Base-by-base conservation (phyloP, 2,329 filamentous ascomycete genomes). In the Capronia americana region DNA sequence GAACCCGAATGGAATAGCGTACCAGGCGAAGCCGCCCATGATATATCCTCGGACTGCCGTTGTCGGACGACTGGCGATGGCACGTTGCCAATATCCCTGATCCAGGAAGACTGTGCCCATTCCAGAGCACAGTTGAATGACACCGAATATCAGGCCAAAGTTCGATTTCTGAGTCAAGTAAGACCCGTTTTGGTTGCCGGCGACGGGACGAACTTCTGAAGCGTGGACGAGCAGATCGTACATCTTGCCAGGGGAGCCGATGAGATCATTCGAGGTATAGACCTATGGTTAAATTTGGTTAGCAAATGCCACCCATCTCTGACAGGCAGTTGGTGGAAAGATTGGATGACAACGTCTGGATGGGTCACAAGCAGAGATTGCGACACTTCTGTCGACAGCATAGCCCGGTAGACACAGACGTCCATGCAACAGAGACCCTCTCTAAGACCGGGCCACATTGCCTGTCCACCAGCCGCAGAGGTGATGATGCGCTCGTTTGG, bases 141-240 rank as follows among this genome's bases (percentile, higher is more conserved):
- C 88, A 78, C 95, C 96, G 83, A 96, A 96, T 61, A 94, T 91
- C 53, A 87, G 90, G 4, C 92, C 93, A 71, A 93, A 88, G 64
- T 86, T 86, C 1, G 90, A 92, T 65, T 86, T 83, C 92, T 96
- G 95, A 0, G 92, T 96, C n/a, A 97, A 80, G 72, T 96, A 96
- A 73, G 89, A 92, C 14, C 92, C 92, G 5, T 87, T 85, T 0
- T 87, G 84, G 76, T 96, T 96, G 7, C 93, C 92, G 0, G 86
- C 85, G 1, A 96, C 90, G 0, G 93, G 92, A 70, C 94, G 90
- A 3, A 79, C 77, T 2, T 83, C 77, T 0, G 90, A 85, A 0
- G 92, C 92, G 55, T 88, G 82, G 0, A 89, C 84, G 3, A 97
- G 82, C 1, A 90, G 84, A 73, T 96, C 92, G 72, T 92, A 96